A percentile compares a stretch with the other conserved stretches of the same genome.
These are phyloP conservation scores for Actinomortierella wolfii DNA, from an alignment of 371 early-diverging fungal species.

Conservation along the genomic window DNA sequence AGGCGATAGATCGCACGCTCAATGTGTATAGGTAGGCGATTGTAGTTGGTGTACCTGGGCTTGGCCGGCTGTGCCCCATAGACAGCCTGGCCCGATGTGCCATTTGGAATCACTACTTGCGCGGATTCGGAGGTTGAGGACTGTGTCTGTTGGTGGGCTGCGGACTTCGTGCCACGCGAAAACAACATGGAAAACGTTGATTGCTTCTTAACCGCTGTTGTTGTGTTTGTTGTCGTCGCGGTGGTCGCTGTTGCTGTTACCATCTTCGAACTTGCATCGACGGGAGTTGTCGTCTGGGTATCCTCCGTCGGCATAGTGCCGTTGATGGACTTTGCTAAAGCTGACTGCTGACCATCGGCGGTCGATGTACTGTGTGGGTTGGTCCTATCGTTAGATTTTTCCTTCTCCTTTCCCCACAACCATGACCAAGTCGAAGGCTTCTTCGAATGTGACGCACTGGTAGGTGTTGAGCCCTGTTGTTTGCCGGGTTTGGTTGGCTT, in stretches of 20 bases:
- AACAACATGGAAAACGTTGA: slow-evolving; percentile 37
- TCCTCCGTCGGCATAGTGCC: too few relatives aligned
- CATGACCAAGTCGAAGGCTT: slow-evolving; percentile 42
- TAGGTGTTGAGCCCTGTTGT: neutral
- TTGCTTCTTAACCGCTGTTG: slow-evolving; percentile 23
- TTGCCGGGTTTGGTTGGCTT: slow-evolving; percentile 8
- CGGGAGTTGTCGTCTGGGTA: too few relatives aligned
- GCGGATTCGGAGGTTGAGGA: slow-evolving; percentile 6
- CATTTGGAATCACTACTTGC: slow-evolving; percentile 3
- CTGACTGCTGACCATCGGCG: too few relatives aligned
- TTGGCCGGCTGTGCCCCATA: slow-evolving; percentile 12
- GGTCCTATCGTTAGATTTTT: slow-evolving; percentile 15
- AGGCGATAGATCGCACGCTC: slow-evolving; percentile 91
- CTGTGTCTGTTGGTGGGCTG: slow-evolving; percentile 11
- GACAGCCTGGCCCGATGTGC: slow-evolving; percentile 4
- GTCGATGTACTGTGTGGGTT: neutral
- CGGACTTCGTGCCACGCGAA: slow-evolving; percentile 26
- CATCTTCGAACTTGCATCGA: neutral
- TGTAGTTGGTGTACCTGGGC: slow-evolving; percentile 66
- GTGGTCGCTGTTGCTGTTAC: neutral
- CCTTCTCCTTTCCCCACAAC: slow-evolving; percentile 40
- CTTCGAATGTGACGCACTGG: slow-evolving; percentile 12
- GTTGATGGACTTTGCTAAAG: too few relatives aligned
- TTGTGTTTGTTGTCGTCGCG: slow-evolving; percentile 2
- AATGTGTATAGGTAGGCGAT: slow-evolving; percentile 79